These are phyloP conservation scores for Ustilaginoidea virens DNA, from an alignment of 2,329 filamentous ascomycete species.

Conservation along the genomic window DNA sequence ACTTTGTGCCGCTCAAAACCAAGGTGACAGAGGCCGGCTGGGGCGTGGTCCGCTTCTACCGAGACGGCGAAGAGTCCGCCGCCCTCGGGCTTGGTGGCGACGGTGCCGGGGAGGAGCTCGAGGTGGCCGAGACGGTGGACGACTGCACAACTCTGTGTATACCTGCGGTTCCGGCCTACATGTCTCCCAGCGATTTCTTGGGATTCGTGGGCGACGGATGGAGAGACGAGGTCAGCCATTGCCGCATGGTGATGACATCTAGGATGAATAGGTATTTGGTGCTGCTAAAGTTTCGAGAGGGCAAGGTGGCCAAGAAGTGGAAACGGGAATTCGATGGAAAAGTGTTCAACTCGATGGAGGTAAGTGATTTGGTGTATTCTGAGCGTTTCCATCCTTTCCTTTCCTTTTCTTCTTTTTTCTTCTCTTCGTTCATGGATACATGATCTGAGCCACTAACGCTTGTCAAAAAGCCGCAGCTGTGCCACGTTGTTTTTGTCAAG, in stretches of 20 bases:
- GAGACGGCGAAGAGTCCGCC: conserved; percentile 63
- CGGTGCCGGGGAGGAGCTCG: conserved; percentile 10
- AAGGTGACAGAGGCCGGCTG: conserved; percentile 69
- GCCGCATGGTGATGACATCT: conserved; percentile 83
- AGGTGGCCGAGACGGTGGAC: conserved; percentile 21
- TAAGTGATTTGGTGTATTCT: conserved; percentile 17
- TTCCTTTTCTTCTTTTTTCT: not conserved
- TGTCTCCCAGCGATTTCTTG: conserved; percentile 79
- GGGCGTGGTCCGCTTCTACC: conserved; percentile 88
- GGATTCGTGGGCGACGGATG: conserved; percentile 85
- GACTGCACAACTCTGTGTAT: conserved; percentile 85
- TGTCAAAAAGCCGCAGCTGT: conserved; percentile 69
- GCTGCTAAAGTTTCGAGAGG: conserved; percentile 79
- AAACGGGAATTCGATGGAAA: conserved; percentile 81
- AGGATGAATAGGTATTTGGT: conserved; percentile 87
- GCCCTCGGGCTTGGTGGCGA: conserved; percentile 17
- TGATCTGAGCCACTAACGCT: too few relatives aligned
- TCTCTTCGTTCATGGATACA: too few relatives aligned
- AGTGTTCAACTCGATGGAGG: conserved; percentile 83
- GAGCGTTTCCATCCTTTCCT: not conserved
- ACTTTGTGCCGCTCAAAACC: conserved; percentile 55
- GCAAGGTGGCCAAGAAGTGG: conserved; percentile 62
- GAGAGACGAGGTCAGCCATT: conserved; percentile 76
- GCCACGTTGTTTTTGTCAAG: conserved; percentile 88
- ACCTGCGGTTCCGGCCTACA: conserved; percentile 84